phyloP scores from a whole-genome alignment of 768 basidiomycete species.

The Leccinum arenicola region DNA sequence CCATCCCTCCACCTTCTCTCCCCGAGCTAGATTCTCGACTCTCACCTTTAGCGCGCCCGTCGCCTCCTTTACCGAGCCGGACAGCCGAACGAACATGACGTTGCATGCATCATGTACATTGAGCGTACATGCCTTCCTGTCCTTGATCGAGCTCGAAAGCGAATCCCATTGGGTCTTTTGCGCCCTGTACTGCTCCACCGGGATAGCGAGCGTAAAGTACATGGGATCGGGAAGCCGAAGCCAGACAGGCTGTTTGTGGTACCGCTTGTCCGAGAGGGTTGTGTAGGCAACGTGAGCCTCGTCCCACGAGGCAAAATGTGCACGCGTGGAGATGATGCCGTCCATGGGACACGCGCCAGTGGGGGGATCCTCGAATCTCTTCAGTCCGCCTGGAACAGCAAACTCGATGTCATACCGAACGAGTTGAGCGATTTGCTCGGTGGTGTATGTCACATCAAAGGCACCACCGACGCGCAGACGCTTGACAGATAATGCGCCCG shows the following conservation, averaged over 20 bases:
- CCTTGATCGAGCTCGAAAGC: conserved; percentile 35
- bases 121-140: conserved; percentile 37
- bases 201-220: conserved; percentile 49
- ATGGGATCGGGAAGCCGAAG: conserved; percentile 47
- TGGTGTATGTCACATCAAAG: conserved; percentile 18
- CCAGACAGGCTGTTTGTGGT: conserved; percentile 35
- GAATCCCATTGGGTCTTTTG: conserved; percentile 50
- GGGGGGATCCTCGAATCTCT: conserved; percentile 28
- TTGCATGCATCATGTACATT: conserved; percentile 25
- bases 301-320: conserved; percentile 49
- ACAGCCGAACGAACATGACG: conserved; percentile 40
- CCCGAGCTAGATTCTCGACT: conserved; percentile 49
- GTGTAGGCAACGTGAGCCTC: conserved; percentile 41
- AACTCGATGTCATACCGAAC: conserved; percentile 26
- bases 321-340: conserved; percentile 36
- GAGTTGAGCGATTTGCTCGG: conserved; percentile 17
- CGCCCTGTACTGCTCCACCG: conserved; percentile 47
- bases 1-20: conserved; percentile 51
- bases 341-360: conserved; percentile 21
- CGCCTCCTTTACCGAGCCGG: conserved; percentile 50
- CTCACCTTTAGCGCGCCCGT: conserved; percentile 59
- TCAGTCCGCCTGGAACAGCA: conserved; percentile 16
- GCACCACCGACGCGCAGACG: conserved; percentile 24
- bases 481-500: conserved; percentile 28
- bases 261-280: conserved; percentile 32